phyloP scores from a whole-genome alignment of 1,139 yeast genomes.

The Saccharomyces hybrid region DNA sequence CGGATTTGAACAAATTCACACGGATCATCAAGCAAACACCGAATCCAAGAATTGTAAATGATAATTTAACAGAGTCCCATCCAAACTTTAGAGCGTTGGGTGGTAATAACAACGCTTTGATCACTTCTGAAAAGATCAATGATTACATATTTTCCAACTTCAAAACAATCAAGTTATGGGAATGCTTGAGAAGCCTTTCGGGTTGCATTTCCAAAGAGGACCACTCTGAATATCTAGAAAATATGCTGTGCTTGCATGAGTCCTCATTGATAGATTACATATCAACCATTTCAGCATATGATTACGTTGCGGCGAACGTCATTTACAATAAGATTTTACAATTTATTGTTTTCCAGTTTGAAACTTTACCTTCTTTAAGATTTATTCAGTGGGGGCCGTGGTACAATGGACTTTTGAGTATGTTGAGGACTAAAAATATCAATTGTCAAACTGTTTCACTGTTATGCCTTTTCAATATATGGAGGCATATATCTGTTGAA shows the following conservation, averaged over 20 bases:
- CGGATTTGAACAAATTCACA: constrained; percentile 17
- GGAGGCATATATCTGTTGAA: constrained; percentile 19
- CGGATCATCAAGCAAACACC: constrained; percentile 13
- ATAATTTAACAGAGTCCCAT: constrained; percentile 1
- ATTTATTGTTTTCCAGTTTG: constrained; percentile 18
- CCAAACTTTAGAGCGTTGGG: neutral
- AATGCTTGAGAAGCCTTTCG: constrained; percentile 17
- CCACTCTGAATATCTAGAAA: neutral
- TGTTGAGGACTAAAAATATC: constrained; percentile 22
- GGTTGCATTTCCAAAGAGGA: constrained; percentile 12
- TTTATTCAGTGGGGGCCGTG: constrained; percentile 26
- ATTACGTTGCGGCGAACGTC: constrained; percentile 21
- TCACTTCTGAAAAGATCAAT: constrained; percentile 4
- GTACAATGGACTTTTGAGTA: constrained; percentile 18
- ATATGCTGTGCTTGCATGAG: constrained; percentile 20
- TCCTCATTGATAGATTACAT: constrained; percentile 15
- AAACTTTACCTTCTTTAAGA: constrained; percentile 6
- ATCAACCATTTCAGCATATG: constrained; percentile 25
- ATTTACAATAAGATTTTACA: constrained; percentile 26
- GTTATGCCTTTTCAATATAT: constrained; percentile 24
- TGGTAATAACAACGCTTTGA: neutral
- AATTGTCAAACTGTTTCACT: constrained; percentile 25
- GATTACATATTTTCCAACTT: constrained; percentile 23
- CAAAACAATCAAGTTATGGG: constrained; percentile 23
- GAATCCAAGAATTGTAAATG: neutral